These are phyloP conservation scores for Aciculoconidium aculeatum DNA, from an alignment of 805 yeast genomes.

Conservation along the genomic window DNA sequence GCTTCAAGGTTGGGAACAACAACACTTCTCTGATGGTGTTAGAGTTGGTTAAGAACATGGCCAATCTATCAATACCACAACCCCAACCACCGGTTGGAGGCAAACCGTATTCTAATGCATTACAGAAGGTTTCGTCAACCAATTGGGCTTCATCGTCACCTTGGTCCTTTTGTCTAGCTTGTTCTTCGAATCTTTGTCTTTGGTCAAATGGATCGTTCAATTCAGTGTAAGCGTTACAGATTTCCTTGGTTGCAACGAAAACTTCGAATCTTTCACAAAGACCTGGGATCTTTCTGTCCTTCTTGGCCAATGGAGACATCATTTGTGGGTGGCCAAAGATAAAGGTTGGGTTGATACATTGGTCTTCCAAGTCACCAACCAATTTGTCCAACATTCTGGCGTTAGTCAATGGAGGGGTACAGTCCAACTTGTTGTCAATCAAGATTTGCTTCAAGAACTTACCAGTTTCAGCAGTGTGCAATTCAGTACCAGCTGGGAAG, in stretches of 20 bases:
- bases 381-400: constrained; percentile 98
- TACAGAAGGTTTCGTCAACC: constrained; percentile 94
- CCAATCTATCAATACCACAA: constrained; percentile 95
- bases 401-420: constrained; percentile 89
- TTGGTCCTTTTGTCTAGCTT: constrained; percentile 96
- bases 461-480: constrained; percentile 92
- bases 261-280: constrained; percentile 98
- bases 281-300: constrained; percentile 87
- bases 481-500: constrained; percentile 93
- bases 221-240: constrained; percentile 97
- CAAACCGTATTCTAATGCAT: constrained; percentile 95
- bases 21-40: constrained; percentile 96
- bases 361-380: constrained; percentile 94
- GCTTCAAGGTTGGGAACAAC: constrained; percentile 98
- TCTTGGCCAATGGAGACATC: constrained; percentile 99
- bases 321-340: constrained; percentile 98
- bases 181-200: constrained; percentile 96
- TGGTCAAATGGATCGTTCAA: constrained; percentile 98
- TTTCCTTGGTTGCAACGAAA: constrained; percentile 97
- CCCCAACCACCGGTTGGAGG: constrained; percentile 99
- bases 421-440: constrained; percentile 75
- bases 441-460: constrained; percentile 78
- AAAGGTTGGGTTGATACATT: constrained; percentile 93
- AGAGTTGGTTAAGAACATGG: constrained; percentile 96
- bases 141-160: constrained; percentile 99